Conservation (phyloP, 352 stramenopile species). For the Phytophthora citrophthora region DNA sequence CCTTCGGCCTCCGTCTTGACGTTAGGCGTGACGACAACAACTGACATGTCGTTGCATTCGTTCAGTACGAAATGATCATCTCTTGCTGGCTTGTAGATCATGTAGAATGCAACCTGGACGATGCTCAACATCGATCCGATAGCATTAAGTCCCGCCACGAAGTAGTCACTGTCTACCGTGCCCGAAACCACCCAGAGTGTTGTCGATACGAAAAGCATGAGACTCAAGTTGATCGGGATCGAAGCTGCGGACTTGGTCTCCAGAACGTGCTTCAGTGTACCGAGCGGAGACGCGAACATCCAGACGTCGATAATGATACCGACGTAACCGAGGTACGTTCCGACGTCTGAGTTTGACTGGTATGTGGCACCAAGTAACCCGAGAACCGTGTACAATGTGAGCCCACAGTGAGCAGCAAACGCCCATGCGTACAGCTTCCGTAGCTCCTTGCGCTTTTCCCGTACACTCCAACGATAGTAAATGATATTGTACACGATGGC, state of each 20-base stretch:
- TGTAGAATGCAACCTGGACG: conserved; percentile 55
- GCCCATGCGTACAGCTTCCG: conserved; percentile 9
- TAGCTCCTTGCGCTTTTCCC: conserved; percentile 13
- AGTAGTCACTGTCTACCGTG: conserved; percentile 19
- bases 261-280: conserved; percentile 23
- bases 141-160: conserved; percentile 27
- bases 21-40: conserved; percentile 6
- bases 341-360: conserved; percentile 21
- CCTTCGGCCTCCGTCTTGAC: neutral
- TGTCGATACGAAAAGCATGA: conserved; percentile 23
- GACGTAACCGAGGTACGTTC: conserved; percentile 26
- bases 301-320: conserved; percentile 21
- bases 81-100: conserved; percentile 35
- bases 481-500: conserved; percentile 22
- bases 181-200: conserved; percentile 22
- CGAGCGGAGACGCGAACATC: conserved; percentile 31
- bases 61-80: neutral
- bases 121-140: conserved; percentile 41
- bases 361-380: conserved; percentile 36
- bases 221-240: conserved; percentile 30
- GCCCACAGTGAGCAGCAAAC: conserved; percentile 16
- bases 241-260: conserved; percentile 23
- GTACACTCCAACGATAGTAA: conserved; percentile 25
- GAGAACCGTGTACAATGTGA: conserved; percentile 41
- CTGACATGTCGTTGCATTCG: neutral